Evolutionary conservation across 208 protist genomes (phyloP), one percentile per base, ranked within the genome.

Genomic region (Crithidia thermophila): DNA sequence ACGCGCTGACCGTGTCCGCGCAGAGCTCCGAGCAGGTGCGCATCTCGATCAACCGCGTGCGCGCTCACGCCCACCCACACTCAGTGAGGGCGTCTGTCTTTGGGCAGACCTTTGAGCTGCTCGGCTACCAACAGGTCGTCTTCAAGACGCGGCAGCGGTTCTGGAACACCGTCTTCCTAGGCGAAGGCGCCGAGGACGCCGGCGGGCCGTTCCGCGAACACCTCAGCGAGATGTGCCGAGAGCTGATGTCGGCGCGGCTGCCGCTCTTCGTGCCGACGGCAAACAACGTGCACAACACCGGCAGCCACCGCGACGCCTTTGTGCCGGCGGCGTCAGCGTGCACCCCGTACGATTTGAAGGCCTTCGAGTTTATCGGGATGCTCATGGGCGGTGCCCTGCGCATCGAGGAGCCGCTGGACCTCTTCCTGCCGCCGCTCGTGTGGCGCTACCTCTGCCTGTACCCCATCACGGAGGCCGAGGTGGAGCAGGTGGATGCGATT

Each of bases 371-470:
- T 67, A 25, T 98, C n/a, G 96, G 96, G 11, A 75, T 82, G 46
- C 73, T 99, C 43, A 98, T 99, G 94, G 98, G 97, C 43, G 85
- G 95, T 39, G 94, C 92, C 27, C 69, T 99, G 56, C 87, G 97
- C 59, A 90, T 79, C 28, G 88, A 91, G 42, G 83, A 98, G 33
- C 87, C 96, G 30, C 79, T 99, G 14, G 77, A 86, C 28, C 76
- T 99, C 20, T 89, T 93, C 72, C 75, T 98, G 30, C 93, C 97
- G 18, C 86, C 93, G 18, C 64, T 98, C 10, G 77, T 99, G 46
- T 98, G 96, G 95, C 93, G 94, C 70, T 84, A 76, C 58, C 67
- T 99, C 10, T 70, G 78, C n/a, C 76, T 63, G 21, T 72, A 75
- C 56, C 75, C 82, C 43, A 82, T 97, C 58, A 77, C 72, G 25